Evolutionary conservation across 805 yeast genomes (phyloP).

Genomic region (Saccharomyces eubayanus): DNA sequence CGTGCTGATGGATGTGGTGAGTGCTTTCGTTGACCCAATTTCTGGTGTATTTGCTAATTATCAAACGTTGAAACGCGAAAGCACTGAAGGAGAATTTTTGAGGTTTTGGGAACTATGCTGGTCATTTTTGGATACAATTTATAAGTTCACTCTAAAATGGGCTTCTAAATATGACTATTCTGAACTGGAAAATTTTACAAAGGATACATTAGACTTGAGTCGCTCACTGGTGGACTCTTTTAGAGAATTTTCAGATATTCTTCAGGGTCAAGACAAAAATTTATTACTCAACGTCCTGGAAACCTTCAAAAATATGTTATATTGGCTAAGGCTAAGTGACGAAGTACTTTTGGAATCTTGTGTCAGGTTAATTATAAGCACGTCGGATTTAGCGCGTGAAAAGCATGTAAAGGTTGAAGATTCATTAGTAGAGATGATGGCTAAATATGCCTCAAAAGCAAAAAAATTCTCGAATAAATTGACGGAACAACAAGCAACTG

Average conservation of each 20-base stretch:
- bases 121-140: constrained; percentile 62
- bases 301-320: constrained; percentile 61
- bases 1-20: constrained; percentile 64
- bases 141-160: constrained; percentile 66
- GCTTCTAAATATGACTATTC: constrained; percentile 50
- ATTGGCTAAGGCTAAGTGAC: constrained; percentile 81
- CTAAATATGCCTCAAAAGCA: constrained; percentile 57
- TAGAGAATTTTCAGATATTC: constrained; percentile 37
- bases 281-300: constrained; percentile 48
- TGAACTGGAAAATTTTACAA: constrained; percentile 67
- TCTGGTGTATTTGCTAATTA: constrained; percentile 43
- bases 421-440: constrained; percentile 46
- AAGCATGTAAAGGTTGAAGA: constrained; percentile 44
- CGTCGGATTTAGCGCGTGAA: constrained; percentile 56
- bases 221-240: constrained; percentile 59
- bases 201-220: constrained; percentile 78
- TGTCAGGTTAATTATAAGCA: constrained; percentile 57
- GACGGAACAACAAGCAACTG: constrained; percentile 54
- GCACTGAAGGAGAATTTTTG: constrained; percentile 27
- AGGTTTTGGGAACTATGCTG: constrained; percentile 65
- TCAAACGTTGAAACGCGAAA: constrained; percentile 16
- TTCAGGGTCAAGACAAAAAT: constrained; percentile 28
- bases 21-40: constrained; percentile 57
- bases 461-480: constrained; percentile 63
- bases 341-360: constrained; percentile 57